These are phyloP conservation scores for Friedmanniomyces endolithicus DNA, from an alignment of 495 filamentous ascomycete species.

Conservation along the genomic window DNA sequence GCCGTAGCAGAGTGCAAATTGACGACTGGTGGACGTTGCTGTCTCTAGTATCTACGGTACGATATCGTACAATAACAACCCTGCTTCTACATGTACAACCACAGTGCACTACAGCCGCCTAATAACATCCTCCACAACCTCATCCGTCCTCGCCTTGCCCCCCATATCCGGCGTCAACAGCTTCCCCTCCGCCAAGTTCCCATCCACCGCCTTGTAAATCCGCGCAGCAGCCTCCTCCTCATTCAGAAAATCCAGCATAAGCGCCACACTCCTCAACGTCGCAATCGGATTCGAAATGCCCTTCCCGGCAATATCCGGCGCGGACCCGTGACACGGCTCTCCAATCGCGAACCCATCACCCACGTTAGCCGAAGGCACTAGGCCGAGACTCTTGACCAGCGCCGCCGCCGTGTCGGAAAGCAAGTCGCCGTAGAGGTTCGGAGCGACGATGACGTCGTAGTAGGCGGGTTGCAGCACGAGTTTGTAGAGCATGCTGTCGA, in stretches of 20 bases:
- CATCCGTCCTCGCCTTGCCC: conserved; percentile 70
- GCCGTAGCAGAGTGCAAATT: too few species aligned
- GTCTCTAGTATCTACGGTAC: background rate
- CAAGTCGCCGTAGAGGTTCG: conserved; percentile 96
- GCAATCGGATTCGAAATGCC: conserved; percentile 94
- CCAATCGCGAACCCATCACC: conserved; percentile 91
- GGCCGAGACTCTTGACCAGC: conserved; percentile 81
- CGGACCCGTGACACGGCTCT: conserved; percentile 93
- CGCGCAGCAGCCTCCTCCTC: conserved; percentile 72
- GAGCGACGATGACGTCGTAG: conserved; percentile 97
- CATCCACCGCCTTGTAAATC: conserved; percentile 89
- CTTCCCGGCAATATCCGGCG: conserved; percentile 88
- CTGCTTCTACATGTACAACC: too few species aligned
- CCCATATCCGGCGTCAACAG: conserved; percentile 84
- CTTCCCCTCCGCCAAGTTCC: conserved; percentile 70
- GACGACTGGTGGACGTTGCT: too few species aligned
- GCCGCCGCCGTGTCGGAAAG: conserved; percentile 91
- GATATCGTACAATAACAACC: background rate
- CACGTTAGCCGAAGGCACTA: conserved; percentile 95
- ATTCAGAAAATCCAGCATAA: conserved; percentile 92
- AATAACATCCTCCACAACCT: conserved; percentile 84
- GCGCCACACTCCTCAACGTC: conserved; percentile 75
- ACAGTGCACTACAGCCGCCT: conserved; percentile 53
- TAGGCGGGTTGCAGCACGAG: conserved; percentile 85
- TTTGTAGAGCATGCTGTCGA: conserved; percentile 99